Conservation (phyloP, 2,329 filamentous ascomycete genomes). For the Colletotrichum abscissum region DNA sequence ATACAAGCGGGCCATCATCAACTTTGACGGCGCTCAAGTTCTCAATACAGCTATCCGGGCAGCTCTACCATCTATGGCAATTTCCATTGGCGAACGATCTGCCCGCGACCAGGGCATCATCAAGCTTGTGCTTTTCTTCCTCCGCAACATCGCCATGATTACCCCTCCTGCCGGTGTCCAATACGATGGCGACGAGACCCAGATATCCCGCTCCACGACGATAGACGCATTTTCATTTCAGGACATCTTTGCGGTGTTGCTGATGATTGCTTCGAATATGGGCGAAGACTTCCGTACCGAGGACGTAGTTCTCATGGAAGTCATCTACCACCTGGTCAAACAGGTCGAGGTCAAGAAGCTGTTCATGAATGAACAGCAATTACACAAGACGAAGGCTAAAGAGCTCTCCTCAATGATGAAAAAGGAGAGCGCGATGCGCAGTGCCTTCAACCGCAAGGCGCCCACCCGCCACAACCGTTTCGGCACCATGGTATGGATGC, state of each 20-base stretch:
- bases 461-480: constrained; percentile 93
- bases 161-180: constrained; percentile 77
- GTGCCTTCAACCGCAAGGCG: constrained; percentile 79
- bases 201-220: constrained; percentile 87
- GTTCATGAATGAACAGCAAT: constrained; percentile 83
- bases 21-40: constrained; percentile 81
- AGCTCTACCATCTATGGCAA: constrained; percentile 86
- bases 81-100: constrained; percentile 79
- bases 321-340: constrained; percentile 92
- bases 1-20: constrained; percentile 91
- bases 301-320: constrained; percentile 90
- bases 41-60: constrained; percentile 84
- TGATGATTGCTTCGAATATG: constrained; percentile 92
- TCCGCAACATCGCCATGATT: constrained; percentile 91
- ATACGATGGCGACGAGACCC: constrained; percentile 88
- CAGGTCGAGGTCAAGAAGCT: constrained; percentile 86
- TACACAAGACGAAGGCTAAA: constrained; percentile 74
- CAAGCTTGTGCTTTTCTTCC: constrained; percentile 87
- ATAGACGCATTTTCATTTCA: constrained; percentile 92
- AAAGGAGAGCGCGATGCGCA: constrained; percentile 86
- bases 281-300: constrained; percentile 92
- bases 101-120: constrained; percentile 91
- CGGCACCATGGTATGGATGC: constrained; percentile 97
- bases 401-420: constrained; percentile 81
- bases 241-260: constrained; percentile 85